Evolutionary conservation across 1,284 basidiomycete species (phyloP).

Genomic region (Wallemia ichthyophaga): DNA sequence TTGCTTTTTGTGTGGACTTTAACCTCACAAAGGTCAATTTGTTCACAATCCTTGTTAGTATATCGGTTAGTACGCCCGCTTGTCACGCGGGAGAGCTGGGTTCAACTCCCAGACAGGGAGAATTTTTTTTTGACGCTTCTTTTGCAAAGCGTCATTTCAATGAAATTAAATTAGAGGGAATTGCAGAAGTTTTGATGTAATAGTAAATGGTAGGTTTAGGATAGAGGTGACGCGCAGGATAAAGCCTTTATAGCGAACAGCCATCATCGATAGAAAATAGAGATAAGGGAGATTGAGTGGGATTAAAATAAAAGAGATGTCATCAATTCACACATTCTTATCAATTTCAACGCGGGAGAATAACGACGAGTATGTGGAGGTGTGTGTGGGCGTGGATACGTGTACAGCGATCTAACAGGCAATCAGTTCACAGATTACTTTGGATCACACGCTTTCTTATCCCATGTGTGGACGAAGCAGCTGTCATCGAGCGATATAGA

Average conservation of each 20-base stretch:
- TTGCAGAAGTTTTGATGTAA: too few relatives aligned
- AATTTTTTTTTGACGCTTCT: neutral
- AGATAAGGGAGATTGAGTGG: too few relatives aligned
- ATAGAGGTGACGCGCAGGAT: too few relatives aligned
- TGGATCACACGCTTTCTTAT: neutral
- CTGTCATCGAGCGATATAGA: neutral
- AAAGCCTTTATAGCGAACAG: too few relatives aligned
- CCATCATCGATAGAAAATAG: too few relatives aligned
- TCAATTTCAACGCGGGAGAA: neutral
- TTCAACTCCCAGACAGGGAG: conserved; percentile 1
- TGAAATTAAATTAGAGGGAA: too few relatives aligned
- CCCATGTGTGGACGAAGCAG: neutral
- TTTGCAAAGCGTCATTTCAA: too few relatives aligned
- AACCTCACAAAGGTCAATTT: too few relatives aligned
- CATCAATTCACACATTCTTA: neutral
- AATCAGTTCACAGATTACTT: neutral
- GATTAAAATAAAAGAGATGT: too few relatives aligned
- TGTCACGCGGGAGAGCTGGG: neutral
- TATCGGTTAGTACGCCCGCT: neutral
- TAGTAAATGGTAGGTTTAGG: too few relatives aligned
- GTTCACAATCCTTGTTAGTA: neutral
- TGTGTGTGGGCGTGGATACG: neutral
- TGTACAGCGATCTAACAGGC: neutral
- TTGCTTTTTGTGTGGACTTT: too few relatives aligned
- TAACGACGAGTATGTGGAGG: neutral